These are phyloP conservation scores for Eucalyptus sp. DNA, from an alignment of 345 rosid genomes.

Conservation along the genomic window DNA sequence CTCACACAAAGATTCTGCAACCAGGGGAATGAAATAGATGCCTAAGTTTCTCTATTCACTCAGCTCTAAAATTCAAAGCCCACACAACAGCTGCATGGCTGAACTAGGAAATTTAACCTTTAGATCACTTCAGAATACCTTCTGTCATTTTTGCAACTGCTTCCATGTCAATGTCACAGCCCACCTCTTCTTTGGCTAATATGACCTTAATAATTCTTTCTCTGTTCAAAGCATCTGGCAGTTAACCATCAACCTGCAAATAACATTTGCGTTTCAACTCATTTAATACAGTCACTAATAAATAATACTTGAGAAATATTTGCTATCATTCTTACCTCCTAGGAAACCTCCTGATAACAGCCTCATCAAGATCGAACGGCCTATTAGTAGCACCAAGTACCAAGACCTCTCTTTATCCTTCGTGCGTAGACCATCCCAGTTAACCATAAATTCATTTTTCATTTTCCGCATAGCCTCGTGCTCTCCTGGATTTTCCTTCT, in stretches of 20 bases:
- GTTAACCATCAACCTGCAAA: slow-evolving; percentile 86
- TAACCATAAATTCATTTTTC: slow-evolving; percentile 99
- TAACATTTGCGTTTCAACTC: not conserved
- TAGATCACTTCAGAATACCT: slow-evolving; percentile 91
- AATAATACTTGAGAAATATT: not conserved
- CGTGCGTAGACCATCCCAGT: slow-evolving; percentile 97
- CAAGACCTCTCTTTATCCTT: slow-evolving; percentile 94
- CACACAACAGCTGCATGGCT: not conserved
- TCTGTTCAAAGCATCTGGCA: slow-evolving; percentile 82
- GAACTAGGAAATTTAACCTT: slow-evolving; percentile 30
- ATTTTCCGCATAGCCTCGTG: slow-evolving; percentile 99
- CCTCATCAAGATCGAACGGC: slow-evolving; percentile 98
- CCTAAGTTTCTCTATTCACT: not conserved
- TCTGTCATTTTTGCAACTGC: slow-evolving; percentile 85
- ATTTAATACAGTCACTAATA: not conserved
- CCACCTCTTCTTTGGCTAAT: slow-evolving; percentile 80
- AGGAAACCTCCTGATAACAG: slow-evolving; percentile 95
- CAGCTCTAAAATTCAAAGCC: not conserved
- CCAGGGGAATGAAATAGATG: not conserved
- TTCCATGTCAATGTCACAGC: slow-evolving; percentile 60
- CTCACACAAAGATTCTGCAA: slow-evolving; percentile 88
- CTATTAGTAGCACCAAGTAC: slow-evolving; percentile 97
- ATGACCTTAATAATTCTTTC: slow-evolving; percentile 77
- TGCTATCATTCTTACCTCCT: slow-evolving; percentile 38
- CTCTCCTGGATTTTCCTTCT: slow-evolving; percentile 99